Conservation (phyloP, 169 alveolate genomes). For the Fabrea salina region DNA sequence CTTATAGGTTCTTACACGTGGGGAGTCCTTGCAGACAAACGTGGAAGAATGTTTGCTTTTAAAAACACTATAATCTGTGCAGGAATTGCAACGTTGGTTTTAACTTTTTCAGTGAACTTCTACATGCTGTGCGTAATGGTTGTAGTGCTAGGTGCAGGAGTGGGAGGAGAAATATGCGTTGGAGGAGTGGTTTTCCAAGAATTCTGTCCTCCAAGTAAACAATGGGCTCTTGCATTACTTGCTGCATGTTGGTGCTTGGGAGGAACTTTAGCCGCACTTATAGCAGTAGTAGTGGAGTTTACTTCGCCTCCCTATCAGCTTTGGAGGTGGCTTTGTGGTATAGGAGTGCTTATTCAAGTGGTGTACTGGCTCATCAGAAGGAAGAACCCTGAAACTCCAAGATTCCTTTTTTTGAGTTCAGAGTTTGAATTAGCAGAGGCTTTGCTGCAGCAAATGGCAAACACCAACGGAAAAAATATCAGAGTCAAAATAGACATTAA, state of each 20-base stretch:
- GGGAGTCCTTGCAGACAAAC: conserved; percentile 12
- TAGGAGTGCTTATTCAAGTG: background rate
- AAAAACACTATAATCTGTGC: background rate
- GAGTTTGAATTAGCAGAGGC: background rate
- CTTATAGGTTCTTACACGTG: background rate
- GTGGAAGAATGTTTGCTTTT: conserved; percentile 15
- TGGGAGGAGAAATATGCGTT: conserved; percentile 29
- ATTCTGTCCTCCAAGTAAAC: conserved; percentile 10
- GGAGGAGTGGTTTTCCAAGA: background rate
- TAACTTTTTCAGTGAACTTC: background rate
- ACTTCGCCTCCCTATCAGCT: no score
- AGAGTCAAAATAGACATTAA: background rate
- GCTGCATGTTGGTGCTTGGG: background rate
- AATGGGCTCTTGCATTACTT: background rate
- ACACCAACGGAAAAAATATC: background rate
- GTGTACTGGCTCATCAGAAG: background rate
- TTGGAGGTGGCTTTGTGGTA: background rate
- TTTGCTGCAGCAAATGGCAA: background rate
- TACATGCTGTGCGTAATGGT: background rate
- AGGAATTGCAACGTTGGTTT: background rate
- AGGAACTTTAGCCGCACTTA: background rate
- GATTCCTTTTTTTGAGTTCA: background rate
- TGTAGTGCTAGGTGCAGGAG: background rate
- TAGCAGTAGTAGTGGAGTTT: no score
- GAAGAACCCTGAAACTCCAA: background rate